A percentile compares a stretch with the other conserved stretches of the same genome.
These are phyloP conservation scores for Leccinum angustisporum DNA, from an alignment of 1,284 basidiomycete species.

Conservation along the genomic window DNA sequence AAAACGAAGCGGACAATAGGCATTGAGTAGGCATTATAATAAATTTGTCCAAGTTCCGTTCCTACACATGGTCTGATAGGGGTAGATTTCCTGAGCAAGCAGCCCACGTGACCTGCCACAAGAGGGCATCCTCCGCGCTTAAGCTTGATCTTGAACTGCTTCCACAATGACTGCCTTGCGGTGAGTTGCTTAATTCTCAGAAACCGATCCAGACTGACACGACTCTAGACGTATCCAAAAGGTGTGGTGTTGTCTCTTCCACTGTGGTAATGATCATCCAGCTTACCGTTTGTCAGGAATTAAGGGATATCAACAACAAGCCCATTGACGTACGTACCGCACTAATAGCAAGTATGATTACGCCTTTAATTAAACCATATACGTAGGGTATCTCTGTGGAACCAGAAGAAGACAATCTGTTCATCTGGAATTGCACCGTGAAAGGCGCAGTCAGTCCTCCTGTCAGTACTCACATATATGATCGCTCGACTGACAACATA, in stretches of 20 bases:
- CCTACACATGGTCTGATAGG: neutral
- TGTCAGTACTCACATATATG: slow-evolving; percentile 3
- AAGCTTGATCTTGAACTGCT: slow-evolving; percentile 1
- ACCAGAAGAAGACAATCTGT: slow-evolving; percentile 71
- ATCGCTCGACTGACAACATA: slow-evolving; percentile 4
- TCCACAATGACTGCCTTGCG: slow-evolving; percentile 57
- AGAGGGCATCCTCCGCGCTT: neutral
- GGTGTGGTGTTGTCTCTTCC: slow-evolving; percentile 40
- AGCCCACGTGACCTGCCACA: slow-evolving; percentile 18
- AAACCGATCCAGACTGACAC: slow-evolving; percentile 10
- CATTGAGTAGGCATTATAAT: neutral
- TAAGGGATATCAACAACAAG: slow-evolving; percentile 54
- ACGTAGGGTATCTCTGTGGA: slow-evolving; percentile 60
- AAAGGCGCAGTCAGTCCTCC: slow-evolving; percentile 65
- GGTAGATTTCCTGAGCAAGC: neutral
- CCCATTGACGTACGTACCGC: slow-evolving; percentile 56
- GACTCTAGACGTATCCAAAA: slow-evolving; percentile 64
- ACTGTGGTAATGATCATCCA: slow-evolving; percentile 8
- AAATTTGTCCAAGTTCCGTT: neutral
- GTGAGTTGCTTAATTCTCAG: slow-evolving; percentile 33
- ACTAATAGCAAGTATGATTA: slow-evolving; percentile 11
- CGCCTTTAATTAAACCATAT: slow-evolving; percentile 9
- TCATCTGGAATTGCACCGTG: slow-evolving; percentile 77
- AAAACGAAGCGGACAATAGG: neutral
- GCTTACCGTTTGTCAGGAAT: slow-evolving; percentile 49